Evolutionary conservation across 2,329 filamentous ascomycete species (phyloP).

Genomic region (Coniella vitis): DNA sequence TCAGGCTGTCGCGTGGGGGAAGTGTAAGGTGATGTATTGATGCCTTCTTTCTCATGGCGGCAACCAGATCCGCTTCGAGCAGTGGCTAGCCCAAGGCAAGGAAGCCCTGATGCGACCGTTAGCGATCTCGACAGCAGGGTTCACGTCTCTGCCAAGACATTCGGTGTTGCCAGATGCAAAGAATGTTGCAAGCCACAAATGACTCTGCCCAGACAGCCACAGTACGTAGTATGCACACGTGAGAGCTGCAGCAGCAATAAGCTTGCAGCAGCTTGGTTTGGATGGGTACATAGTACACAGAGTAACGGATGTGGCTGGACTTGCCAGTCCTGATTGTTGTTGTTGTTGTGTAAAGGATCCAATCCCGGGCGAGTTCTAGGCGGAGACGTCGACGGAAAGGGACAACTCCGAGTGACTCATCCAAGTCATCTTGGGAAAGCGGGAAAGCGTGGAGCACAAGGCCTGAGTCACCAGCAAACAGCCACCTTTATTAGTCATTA

Average conservation of each 20-base stretch:
- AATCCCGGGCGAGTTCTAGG: too few species aligned
- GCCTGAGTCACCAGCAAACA: conserved; percentile 16
- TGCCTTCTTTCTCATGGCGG: neutral
- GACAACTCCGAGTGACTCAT: conserved; percentile 13
- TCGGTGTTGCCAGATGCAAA: too few species aligned
- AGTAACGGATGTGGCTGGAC: too few species aligned
- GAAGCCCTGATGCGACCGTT: too few species aligned
- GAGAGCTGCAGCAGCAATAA: conserved; percentile 1
- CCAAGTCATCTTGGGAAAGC: neutral
- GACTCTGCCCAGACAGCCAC: neutral
- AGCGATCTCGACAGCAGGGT: too few species aligned
- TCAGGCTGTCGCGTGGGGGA: neutral
- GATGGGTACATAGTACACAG: neutral
- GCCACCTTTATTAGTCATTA: too few species aligned
- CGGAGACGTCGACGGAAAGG: neutral
- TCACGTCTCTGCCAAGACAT: too few species aligned
- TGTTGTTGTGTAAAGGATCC: too few species aligned
- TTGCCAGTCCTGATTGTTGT: too few species aligned
- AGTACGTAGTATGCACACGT: neutral
- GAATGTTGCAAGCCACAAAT: neutral
- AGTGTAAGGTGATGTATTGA: neutral
- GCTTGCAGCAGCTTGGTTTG: neutral
- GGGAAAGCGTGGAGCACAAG: neutral
- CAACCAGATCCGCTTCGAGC: neutral
- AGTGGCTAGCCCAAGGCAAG: too few species aligned